These are phyloP conservation scores for Metschnikowia reukaufii DNA, from an alignment of 805 yeast species.

Conservation along the genomic window DNA sequence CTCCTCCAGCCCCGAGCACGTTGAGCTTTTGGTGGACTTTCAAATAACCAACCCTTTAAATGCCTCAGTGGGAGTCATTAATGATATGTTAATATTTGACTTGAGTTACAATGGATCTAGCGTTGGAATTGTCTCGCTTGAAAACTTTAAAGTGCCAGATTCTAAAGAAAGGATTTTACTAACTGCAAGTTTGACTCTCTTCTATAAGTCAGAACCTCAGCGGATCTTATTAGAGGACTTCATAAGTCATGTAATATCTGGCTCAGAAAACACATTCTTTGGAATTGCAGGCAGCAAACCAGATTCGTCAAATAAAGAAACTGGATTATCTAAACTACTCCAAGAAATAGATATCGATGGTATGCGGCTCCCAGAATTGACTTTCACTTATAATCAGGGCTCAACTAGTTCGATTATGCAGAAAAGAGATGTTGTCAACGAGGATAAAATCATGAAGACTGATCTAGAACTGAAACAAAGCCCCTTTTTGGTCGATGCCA, in stretches of 20 bases:
- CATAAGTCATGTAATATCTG: constrained; percentile 24
- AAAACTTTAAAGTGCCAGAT: constrained; percentile 23
- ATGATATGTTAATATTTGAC: constrained; percentile 25
- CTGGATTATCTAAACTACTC: constrained; percentile 6
- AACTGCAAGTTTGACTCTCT: constrained; percentile 21
- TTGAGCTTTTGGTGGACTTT: constrained; percentile 30
- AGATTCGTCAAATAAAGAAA: background rate
- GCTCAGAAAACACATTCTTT: constrained; percentile 11
- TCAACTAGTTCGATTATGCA: too few species aligned
- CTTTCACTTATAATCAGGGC: background rate
- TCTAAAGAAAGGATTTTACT: constrained; percentile 18
- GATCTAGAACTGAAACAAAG: constrained; percentile 2
- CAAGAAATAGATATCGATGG: constrained; percentile 10
- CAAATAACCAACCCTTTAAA: constrained; percentile 35
- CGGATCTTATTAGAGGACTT: constrained; percentile 17
- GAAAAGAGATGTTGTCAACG: too few species aligned
- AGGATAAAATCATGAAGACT: background rate
- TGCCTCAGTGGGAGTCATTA: constrained; percentile 24
- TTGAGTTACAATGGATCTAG: constrained; percentile 32
- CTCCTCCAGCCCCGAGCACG: constrained; percentile 23
- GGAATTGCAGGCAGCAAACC: constrained; percentile 6
- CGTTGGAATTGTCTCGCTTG: constrained; percentile 32
- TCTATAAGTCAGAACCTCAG: constrained; percentile 8
- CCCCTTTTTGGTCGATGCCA: constrained; percentile 49
- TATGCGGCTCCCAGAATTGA: constrained; percentile 23